A percentile compares a stretch with the other conserved stretches of the same genome.
These are phyloP conservation scores for Candida alai DNA, from an alignment of 805 yeast genomes.

Conservation along the genomic window DNA sequence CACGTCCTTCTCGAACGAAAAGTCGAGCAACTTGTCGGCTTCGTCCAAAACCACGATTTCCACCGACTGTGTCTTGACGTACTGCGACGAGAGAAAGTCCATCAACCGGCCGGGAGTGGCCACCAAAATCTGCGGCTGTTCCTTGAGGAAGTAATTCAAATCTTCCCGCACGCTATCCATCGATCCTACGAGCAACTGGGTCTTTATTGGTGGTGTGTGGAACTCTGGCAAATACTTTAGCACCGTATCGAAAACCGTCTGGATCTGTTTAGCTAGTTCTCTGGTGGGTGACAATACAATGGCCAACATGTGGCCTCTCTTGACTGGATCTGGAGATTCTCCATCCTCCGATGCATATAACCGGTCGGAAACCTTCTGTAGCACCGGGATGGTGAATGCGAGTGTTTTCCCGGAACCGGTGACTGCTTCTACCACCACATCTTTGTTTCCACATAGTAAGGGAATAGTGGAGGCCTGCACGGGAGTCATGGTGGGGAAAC, in stretches of 20 bases:
- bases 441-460: constrained; percentile 75
- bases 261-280: constrained; percentile 68
- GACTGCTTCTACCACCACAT: constrained; percentile 94
- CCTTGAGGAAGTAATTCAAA: constrained; percentile 48
- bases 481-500: constrained; percentile 85
- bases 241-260: constrained; percentile 58
- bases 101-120: constrained; percentile 91
- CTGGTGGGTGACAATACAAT: constrained; percentile 73
- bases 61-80: constrained; percentile 57
- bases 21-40: constrained; percentile 84
- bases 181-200: constrained; percentile 67
- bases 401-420: constrained; percentile 98
- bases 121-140: constrained; percentile 69
- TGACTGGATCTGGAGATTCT: constrained; percentile 28
- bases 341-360: constrained; percentile 21
- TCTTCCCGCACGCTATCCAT: constrained; percentile 67
- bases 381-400: constrained; percentile 80
- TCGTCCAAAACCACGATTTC: constrained; percentile 84
- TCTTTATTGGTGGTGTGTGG: constrained; percentile 34
- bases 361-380: constrained; percentile 55
- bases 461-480: constrained; percentile 97
- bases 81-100: constrained; percentile 62
- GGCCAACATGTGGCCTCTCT: constrained; percentile 66
- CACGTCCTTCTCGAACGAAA: constrained; percentile 68
- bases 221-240: constrained; percentile 56